Evolutionary conservation across 2,329 filamentous ascomycete genomes (phyloP), one percentile per base, ranked within the genome.

Genomic region (Exophiala aquamarina): DNA sequence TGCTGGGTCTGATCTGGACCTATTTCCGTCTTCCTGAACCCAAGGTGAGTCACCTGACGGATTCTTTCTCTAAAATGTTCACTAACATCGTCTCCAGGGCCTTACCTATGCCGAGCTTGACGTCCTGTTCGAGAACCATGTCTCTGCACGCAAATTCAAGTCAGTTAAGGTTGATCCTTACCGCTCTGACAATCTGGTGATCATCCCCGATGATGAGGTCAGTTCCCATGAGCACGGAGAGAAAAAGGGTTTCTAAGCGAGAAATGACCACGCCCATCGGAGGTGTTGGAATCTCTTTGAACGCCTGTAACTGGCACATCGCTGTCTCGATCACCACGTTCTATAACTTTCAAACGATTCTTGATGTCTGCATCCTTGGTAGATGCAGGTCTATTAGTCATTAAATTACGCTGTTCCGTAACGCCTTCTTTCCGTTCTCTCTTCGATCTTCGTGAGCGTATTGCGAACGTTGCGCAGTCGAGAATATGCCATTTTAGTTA

Each of bases 11-110:
- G 8, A 34, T 69, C 4, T 75, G 71, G 71, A 64, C 63, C 3
- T 75, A 60, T 52, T 73, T 72, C 56, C 60, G 71, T 13, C 54
- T 73, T 2, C 71, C 72, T 1, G 71, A 74, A 57, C 63, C 69
- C 3, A 57, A 57, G 54, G 54, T 56, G 52, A 11, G 48, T 50
- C 29, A 18, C 19, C 5, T 8, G 14, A 34, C n/a, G 8, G 6
- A 19, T 8, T n/a, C 6, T 20, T 14, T 14, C 10, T 2, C 20
- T 26, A 11, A 38, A 37, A 3, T 8, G n/a, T 8, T 29, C 5
- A 29, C 47, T 56, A 19, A 51, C 42, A 18, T 4, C 23, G 2
- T 34, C 14, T 7, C 40, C 69, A 70, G 58, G 65, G 62, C 17
- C 63, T 69, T 17, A 70, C 68, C 1, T 71, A 67, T 42, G 55